Evolutionary conservation across 176 grass and related monocot genomes (phyloP).

Genomic region (Lolium rigidum): DNA sequence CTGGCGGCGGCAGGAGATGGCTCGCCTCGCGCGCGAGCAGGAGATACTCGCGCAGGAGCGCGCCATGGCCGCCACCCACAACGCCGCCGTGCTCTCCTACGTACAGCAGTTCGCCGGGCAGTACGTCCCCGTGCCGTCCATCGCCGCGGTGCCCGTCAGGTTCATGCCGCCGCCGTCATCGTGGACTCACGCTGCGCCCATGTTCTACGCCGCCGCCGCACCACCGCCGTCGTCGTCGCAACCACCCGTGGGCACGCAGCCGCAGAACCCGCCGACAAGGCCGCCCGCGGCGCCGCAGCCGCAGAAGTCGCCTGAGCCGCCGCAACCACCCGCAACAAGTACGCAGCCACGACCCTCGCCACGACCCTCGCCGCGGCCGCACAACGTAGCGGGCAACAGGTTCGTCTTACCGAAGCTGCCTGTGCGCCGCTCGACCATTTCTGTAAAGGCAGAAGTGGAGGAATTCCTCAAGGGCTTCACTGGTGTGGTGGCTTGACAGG

Average conservation of each 20-base stretch:
- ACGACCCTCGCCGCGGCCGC: too few species aligned
- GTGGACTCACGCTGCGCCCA: background rate
- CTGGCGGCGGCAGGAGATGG: slow-evolving; percentile 87
- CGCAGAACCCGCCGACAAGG: slow-evolving; percentile 28
- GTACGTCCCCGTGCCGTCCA: slow-evolving; percentile 59
- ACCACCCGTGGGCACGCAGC: background rate
- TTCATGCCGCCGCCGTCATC: slow-evolving; percentile 35
- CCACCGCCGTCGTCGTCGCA: background rate
- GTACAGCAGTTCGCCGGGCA: slow-evolving; percentile 86
- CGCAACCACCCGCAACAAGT: too few species aligned
- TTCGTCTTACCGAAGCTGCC: background rate
- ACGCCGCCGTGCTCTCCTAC: slow-evolving; percentile 78
- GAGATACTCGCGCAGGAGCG: slow-evolving; percentile 85
- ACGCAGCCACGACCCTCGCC: too few species aligned
- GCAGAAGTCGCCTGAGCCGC: too few species aligned
- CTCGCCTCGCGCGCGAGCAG: slow-evolving; percentile 75
- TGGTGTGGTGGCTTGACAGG: background rate
- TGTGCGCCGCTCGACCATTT: too few species aligned
- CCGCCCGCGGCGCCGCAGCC: background rate
- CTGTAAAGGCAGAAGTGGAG: background rate
- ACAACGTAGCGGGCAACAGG: background rate
- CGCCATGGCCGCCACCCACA: slow-evolving; percentile 71
- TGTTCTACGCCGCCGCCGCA: background rate
- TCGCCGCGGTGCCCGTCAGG: background rate
- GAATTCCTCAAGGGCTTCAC: background rate